Evolutionary conservation across 2,329 filamentous ascomycete species (phyloP).

Genomic region (Cladosporium austrohemisphaericum): DNA sequence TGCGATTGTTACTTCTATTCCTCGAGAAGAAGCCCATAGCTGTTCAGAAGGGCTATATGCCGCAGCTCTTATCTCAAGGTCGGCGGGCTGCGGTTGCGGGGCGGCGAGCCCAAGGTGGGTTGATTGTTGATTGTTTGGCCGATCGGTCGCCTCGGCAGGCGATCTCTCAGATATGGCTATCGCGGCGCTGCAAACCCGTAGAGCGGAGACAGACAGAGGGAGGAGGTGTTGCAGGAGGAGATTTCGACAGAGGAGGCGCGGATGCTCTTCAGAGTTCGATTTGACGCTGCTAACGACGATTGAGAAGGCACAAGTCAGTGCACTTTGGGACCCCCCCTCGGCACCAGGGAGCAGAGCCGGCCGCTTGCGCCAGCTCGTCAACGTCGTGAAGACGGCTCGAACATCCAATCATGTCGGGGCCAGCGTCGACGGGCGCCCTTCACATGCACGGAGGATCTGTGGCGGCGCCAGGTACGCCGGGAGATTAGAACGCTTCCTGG

Average conservation of each 20-base stretch:
- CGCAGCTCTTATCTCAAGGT: conserved; percentile 13
- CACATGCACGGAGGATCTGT: not conserved
- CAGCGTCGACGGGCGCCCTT: not conserved
- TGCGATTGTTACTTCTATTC: conserved; percentile 35
- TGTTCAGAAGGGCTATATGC: not conserved
- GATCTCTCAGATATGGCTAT: conserved; percentile 1
- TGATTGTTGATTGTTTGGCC: conserved; percentile 3
- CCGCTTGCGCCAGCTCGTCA: too few relatives aligned
- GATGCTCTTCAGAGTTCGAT: too few relatives aligned
- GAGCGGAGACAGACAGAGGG: not conserved
- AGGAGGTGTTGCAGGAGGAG: not conserved
- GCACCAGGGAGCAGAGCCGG: too few relatives aligned
- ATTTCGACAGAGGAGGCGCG: not conserved
- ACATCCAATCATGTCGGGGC: too few relatives aligned
- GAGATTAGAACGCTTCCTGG: not conserved
- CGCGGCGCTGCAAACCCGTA: not conserved
- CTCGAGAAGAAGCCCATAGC: conserved; percentile 54
- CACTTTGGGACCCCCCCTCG: too few relatives aligned
- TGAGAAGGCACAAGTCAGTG: too few relatives aligned
- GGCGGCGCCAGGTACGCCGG: not conserved
- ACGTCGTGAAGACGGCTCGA: too few relatives aligned
- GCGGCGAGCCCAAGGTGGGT: too few relatives aligned
- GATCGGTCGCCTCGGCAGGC: not conserved
- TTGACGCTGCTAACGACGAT: too few relatives aligned
- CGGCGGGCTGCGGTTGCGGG: conserved; percentile 10